A percentile compares a stretch with the other conserved stretches of the same genome.
These are phyloP conservation scores for Cercospora zeae-maydis DNA, from an alignment of 2,329 filamentous ascomycete species.

Conservation along the genomic window DNA sequence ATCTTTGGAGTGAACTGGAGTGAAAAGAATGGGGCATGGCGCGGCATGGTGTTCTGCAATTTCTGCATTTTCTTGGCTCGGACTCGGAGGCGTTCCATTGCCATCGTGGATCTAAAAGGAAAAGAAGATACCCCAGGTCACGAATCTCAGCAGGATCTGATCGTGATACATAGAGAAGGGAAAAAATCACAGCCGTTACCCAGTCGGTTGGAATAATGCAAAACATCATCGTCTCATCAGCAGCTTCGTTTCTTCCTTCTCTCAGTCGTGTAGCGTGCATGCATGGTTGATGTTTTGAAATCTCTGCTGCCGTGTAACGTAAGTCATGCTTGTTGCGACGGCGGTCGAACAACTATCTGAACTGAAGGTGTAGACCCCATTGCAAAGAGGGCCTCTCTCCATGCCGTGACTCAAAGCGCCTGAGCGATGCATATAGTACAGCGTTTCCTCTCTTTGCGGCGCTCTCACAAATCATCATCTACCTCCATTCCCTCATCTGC, in stretches of 20 bases:
- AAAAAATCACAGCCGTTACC: background rate
- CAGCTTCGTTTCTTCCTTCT: too few relatives aligned
- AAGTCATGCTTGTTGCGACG: background rate
- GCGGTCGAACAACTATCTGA: background rate
- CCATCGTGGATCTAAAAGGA: background rate
- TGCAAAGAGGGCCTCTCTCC: background rate
- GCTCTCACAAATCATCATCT: conserved; percentile 25
- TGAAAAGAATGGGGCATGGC: background rate
- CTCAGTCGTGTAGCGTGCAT: background rate
- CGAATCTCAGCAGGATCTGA: background rate
- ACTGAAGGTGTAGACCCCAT: background rate
- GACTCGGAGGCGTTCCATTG: background rate
- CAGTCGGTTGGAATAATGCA: background rate
- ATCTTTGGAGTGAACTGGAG: background rate
- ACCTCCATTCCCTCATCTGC: conserved; percentile 24
- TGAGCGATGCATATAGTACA: conserved; percentile 5
- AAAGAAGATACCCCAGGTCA: background rate
- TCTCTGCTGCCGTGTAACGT: background rate
- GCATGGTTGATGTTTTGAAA: background rate
- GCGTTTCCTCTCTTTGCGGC: background rate
- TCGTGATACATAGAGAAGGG: background rate
- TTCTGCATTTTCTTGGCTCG: background rate
- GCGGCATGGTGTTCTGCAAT: background rate
- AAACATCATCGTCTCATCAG: background rate
- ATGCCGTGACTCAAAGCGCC: background rate